Conservation (phyloP, 1,284 basidiomycete genomes). For the Cryptococcus neoformans region DNA sequence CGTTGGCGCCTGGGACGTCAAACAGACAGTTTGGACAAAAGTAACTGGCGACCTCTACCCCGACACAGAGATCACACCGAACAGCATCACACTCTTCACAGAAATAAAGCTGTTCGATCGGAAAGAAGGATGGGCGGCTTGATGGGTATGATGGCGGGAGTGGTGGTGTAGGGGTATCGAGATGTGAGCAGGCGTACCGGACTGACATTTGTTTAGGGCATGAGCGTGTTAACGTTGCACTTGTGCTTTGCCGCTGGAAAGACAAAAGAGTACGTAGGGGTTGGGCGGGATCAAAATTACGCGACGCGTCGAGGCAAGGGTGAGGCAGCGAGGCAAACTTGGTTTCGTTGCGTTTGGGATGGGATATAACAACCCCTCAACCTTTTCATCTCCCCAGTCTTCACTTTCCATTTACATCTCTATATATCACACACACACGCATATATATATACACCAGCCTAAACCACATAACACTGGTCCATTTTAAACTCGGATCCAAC, state of each 20-base stretch:
- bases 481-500: too few species aligned
- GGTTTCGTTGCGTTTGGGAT: neutral
- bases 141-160: conserved; percentile 67
- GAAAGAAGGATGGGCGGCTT: conserved; percentile 75
- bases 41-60: conserved; percentile 90
- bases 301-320: neutral
- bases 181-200: conserved; percentile 49
- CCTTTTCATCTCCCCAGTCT: neutral
- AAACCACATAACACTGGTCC: too few species aligned
- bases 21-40: conserved; percentile 99
- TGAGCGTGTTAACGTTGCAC: too few species aligned
- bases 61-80: conserved; percentile 86
- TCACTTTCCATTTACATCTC: too few species aligned
- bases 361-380: neutral
- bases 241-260: neutral
- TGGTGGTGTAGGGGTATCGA: conserved; percentile 49
- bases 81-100: conserved; percentile 98
- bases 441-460: too few species aligned
- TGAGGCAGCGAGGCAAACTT: too few species aligned
- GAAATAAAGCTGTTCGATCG: conserved; percentile 84
- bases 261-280: neutral
- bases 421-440: too few species aligned
- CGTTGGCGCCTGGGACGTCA: conserved; percentile 94
- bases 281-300: conserved; percentile 2
- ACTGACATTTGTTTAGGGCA: conserved; percentile 21